These are phyloP conservation scores for Pleurotus sapidus DNA, from an alignment of 768 basidiomycete species.

Conservation along the genomic window DNA sequence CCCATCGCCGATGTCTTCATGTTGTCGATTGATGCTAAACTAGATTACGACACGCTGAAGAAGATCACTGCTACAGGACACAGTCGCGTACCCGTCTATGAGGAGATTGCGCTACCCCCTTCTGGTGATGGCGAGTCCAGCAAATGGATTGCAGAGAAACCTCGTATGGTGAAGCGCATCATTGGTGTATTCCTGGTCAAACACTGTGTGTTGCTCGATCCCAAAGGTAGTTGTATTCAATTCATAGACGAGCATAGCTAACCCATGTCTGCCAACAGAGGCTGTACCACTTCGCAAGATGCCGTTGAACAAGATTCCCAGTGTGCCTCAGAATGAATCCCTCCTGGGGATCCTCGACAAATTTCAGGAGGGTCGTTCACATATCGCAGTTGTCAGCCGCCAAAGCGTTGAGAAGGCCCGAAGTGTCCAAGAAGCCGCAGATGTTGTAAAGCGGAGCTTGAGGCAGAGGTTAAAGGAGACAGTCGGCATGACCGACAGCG, in stretches of 20 bases:
- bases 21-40: conserved; percentile 79
- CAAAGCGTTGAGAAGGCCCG: conserved; percentile 71
- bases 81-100: conserved; percentile 81
- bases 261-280: conserved; percentile 39
- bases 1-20: conserved; percentile 81
- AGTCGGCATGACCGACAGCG: conserved; percentile 70
- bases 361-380: conserved; percentile 88
- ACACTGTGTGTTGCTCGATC: conserved; percentile 85
- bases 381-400: conserved; percentile 88
- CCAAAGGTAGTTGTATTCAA: conserved; percentile 50
- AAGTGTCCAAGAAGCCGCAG: conserved; percentile 83
- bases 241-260: neutral
- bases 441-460: conserved; percentile 76
- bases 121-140: conserved; percentile 9
- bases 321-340: conserved; percentile 84
- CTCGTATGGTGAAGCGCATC: conserved; percentile 72
- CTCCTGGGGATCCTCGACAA: conserved; percentile 81
- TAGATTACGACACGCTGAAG: conserved; percentile 79
- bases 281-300: conserved; percentile 80
- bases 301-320: conserved; percentile 83
- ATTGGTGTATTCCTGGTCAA: conserved; percentile 87
- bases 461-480: conserved; percentile 74
- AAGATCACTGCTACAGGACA: conserved; percentile 78
- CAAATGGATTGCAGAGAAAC: conserved; percentile 15
- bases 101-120: conserved; percentile 66